Percentiles rank a stretch among this genome's conserved stretches.
phyloP scores from a whole-genome alignment of 2,329 filamentous ascomycete species.

The Fusarium heterosporum region DNA sequence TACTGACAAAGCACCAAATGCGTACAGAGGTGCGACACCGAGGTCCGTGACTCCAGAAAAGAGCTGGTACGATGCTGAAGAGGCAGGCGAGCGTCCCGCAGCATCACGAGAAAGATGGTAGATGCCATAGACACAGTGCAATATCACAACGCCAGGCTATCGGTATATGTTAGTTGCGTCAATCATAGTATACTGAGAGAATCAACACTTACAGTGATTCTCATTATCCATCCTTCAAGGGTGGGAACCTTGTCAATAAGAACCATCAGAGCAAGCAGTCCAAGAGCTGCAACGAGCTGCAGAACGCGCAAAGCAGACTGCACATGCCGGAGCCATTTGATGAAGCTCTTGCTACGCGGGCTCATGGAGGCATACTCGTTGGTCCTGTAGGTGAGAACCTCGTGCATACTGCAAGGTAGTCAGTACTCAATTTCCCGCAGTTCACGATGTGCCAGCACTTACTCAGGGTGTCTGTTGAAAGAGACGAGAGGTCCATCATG shows the following conservation, averaged over 20 bases:
- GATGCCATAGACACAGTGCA: slow-evolving; percentile 80
- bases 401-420: slow-evolving; percentile 63
- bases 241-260: slow-evolving; percentile 76
- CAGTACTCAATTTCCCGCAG: background rate
- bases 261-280: slow-evolving; percentile 80
- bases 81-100: slow-evolving; percentile 77
- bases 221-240: slow-evolving; percentile 78
- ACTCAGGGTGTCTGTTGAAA: slow-evolving; percentile 91
- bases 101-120: slow-evolving; percentile 82
- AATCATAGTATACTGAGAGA: background rate
- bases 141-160: slow-evolving; percentile 79
- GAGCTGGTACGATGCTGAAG: slow-evolving; percentile 88
- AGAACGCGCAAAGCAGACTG: slow-evolving; percentile 77
- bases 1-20: slow-evolving; percentile 63
- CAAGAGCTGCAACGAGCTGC: slow-evolving; percentile 75
- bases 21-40: slow-evolving; percentile 65
- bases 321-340: slow-evolving; percentile 75
- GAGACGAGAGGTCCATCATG: slow-evolving; percentile 80
- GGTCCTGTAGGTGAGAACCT: slow-evolving; percentile 71
- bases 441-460: slow-evolving; percentile 50
- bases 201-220: slow-evolving; percentile 73
- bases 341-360: slow-evolving; percentile 74
- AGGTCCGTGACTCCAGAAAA: slow-evolving; percentile 82
- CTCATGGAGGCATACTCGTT: slow-evolving; percentile 74
- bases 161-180: slow-evolving; percentile 22